Base-by-base conservation (phyloP, 805 yeast genomes). In the Saccharomyces paradoxus region DNA sequence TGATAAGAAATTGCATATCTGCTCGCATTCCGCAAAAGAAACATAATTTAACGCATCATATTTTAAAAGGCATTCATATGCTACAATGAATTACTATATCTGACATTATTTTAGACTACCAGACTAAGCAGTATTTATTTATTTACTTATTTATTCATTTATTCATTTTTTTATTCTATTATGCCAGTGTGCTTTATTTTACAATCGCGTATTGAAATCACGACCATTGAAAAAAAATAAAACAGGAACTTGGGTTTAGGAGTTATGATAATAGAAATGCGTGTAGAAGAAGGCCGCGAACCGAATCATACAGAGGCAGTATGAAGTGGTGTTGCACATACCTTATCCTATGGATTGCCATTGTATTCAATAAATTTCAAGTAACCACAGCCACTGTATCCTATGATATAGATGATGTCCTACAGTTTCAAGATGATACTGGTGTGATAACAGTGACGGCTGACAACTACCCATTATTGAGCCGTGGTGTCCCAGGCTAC, bases 401-500 rank as follows among this genome's bases (percentile, higher is more conserved):
- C 22, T 6, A 37, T 37, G 17, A 17, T 37, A 17, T 17, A 7
- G 50, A 52, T 8, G 59, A 61, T 8, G 48, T 62, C 22, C 48
- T 50, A 3, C 50, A 56, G 3, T 37, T 65, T 26, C 55, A 59
- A 50, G 71, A 68, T 54, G 50, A 56, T 2, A 63, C 74, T 53
- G 75, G 74, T 14, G 64, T 82, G 0, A 75, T 83, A 21, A 69
- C 68, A 5, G 71, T 81, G 24, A 64, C 69, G 0, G 72, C 75
- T 17, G 71, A 73, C 1, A 75, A 78, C 55, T 73, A 81, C 48
- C 62, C 63, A 8, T 52, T 62, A 2, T 46, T 79, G 1, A 66
- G 80, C 31, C 60, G 68, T 1, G 87, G 84, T 1, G 70, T 76
- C 2, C 71, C 82, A 51, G 82, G 79, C 49, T 79, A 82, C 65